Evolutionary conservation across 192 early-diverging fungal genomes (phyloP), one percentile per base, ranked within the genome.

Genomic region (Linnemannia exigua): DNA sequence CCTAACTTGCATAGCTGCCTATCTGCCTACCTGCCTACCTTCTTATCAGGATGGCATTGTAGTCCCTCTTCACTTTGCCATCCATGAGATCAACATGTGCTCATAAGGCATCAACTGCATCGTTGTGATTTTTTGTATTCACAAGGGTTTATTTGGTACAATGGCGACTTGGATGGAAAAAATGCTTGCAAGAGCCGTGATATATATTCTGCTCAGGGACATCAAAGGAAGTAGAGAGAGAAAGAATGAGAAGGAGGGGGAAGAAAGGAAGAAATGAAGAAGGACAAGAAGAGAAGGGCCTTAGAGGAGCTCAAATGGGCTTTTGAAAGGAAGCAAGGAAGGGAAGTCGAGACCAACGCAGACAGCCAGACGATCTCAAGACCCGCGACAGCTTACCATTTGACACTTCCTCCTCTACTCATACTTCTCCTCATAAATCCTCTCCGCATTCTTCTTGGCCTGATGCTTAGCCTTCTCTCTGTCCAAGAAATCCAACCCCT

Each of bases 401-500:
- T 41, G 75, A 61, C 54, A 12, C n/a, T 2, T 22, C n/a, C 11
- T 25, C 35, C 37, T 36, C 51, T 70, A 82, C 33, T n/a, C 54
- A 28, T 83, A 84, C 77, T 79, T 71, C 72, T 89, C 73, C 5
- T 73, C 72, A 72, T 89, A 89, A 20, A 89, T 71, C 41, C 80
- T 51, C 70, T 88, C 86, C 25, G 89, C 89, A 58, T 87, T 80
- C 76, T 86, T 61, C 72, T 85, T 89, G 77, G 89, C 89, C 76
- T 87, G 77, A 54, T 86, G 84, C 82, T 90, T 90, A 67, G 88
- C 82, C 86, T 87, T 90, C 70, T 87, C 79, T n/a, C 76, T 75
- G 68, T 90, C 89, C 36, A 90, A 22, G 71, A 87, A 88, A 70
- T 90, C 83, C 50, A 90, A 70, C 19, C 89, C 89, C 88, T 90